Evolutionary conservation across 441 rosid genomes (phyloP), one percentile per base, ranked within the genome.

Genomic region (Cnidoscolus chayamansa): DNA sequence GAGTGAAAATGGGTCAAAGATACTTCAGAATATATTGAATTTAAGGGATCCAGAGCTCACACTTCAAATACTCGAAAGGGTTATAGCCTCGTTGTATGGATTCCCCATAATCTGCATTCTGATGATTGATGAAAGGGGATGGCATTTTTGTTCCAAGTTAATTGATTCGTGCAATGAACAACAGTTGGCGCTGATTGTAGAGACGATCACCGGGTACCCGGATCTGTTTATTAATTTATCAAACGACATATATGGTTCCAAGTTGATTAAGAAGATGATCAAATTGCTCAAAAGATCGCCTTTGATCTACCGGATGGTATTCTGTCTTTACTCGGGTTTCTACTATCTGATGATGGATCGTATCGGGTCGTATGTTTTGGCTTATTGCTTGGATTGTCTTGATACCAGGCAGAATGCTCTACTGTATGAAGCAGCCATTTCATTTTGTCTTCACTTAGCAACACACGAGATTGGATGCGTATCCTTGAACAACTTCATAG

Each of bases 401-500:
- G 51, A 20, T 12, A 1, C 12, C 10, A 32, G 35, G 15, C 50
- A 70, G 60, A 81, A 49, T 25, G 43, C 6, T 11, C 25, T 54
- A 2, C 57, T 83, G 1, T 76, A 78, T 35, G 50, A 59, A 5
- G 51, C 66, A 25, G 76, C 73, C 16, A 74, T 77, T 0, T 2
- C 48, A 0, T 25, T 55, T 9, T 74, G 77, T 49, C 77, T 60
- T 8, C 3, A 16, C 2, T 56, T 80, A 43, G 81, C 83, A 31
- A 75, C 66, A 5, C 17, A 79, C 53, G 17, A 30, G 59, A n/a
- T 6, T 2, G 86, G 86, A 6, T 81, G 81, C n/a, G n/a, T 76
- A 32, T 56, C 76, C 4, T 1, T 78, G n/a, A 80, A 76, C 51
- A 60, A 67, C 12, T 48, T 83, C 57, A 72, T 81, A 20, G 72